Evolutionary conservation across 148 eudicot genomes (phyloP), one percentile per base, ranked within the genome.

Genomic region (Dysphania ambrosioides): DNA sequence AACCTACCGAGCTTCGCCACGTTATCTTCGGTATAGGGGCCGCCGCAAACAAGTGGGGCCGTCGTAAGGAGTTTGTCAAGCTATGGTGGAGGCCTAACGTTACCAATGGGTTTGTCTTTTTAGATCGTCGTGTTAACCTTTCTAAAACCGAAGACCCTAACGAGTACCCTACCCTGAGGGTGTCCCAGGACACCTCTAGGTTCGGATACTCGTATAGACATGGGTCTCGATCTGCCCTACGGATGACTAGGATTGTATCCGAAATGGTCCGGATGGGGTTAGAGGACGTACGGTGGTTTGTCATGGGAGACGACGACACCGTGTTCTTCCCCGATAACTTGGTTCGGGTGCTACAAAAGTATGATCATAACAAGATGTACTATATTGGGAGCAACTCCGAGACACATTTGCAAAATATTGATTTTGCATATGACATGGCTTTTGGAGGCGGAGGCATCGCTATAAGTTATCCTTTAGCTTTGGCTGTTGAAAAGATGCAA

Each of bases 361-460:
- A 90, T 51, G 89, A 90, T 44, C 91, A 87, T 75, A 86, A 68
- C 8, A 69, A 79, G 24, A 87, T 84, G 84, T 88, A 85, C 42
- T 90, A 90, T 19, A 79, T 89, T 24, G 93, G 93, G 24, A 66
- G 83, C 30, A 81, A 77, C 13, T 85, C 89, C 3, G 93, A 89
- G 51, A 84, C 84, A 21, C 93, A 89, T 76, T 2, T 81, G 12
- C 88, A 87, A 63, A 87, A 87, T 66, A 79, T 86, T 0, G 4
- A 60, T 16, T 87, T 86, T 66, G 81, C 88, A 1, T 81, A 74
- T 57, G 82, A 75, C 9, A 89, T 89, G 91, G 93, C 91, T 0
- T 89, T 77, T 71, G 93, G 93, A 9, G 93, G 93, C 2, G 93
- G 91, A 3, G 93, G 93, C 5, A 86, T 87, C 41, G 91, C 93